phyloP scores from a whole-genome alignment of 129 eudicot species.

The Helianthus annuus region HanXRQr2.0-SUNRISE NC_035445.2:66919353-66919852 shows the following conservation, averaged over 20 bases:
- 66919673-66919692: conserved; percentile 3
- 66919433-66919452: conserved; percentile 9
- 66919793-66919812: conserved; percentile 62
- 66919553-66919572: background rate
- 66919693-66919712: conserved; percentile 13
- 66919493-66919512: background rate
- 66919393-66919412: conserved; percentile 1
- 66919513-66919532: no score
- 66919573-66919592: background rate
- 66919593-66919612: background rate
- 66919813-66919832: conserved; percentile 70
- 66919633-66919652: conserved; percentile 6
- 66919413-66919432: background rate
- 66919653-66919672: conserved; percentile 10
- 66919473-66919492: background rate
- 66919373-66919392: background rate
- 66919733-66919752: conserved; percentile 1
- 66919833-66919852: conserved; percentile 44
- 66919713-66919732: background rate
- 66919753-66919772: conserved; percentile 16
- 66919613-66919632: conserved; percentile 3
- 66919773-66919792: background rate
- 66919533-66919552: background rate
- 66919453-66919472: conserved; percentile 8
- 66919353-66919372: conserved; percentile 38